Base-by-base conservation (phyloP, 2,329 filamentous ascomycete genomes). In the Pseudogymnoascus verrucosus region DNA sequence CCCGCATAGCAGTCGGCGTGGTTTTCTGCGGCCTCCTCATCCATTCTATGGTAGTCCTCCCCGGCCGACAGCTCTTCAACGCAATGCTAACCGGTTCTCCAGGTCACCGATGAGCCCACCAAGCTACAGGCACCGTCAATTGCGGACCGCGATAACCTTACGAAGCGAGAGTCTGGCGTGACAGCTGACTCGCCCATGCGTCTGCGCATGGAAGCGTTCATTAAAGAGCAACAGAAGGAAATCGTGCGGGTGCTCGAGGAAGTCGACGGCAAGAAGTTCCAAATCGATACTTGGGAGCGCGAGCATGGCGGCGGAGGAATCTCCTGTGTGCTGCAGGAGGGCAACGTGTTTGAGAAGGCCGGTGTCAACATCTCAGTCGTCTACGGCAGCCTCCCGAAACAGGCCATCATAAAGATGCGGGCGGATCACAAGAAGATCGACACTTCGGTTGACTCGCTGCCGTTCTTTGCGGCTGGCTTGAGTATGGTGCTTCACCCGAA, bases 261-360 rank as follows among this genome's bases (percentile, higher is more conserved):
- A 70, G 81, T 98, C 47, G 95, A 98, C 73, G 93, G 91, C 64
- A 86, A 84, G 67, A 83, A 85, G 68, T 99, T 99, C 79, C 84
- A 84, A 65, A 80, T 86, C 65, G 95, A 99, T 78, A 88, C 89
- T 68, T 99, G 95, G 95, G 83, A 86, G 66, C 87, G 95, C 61
- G 88, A 90, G 64, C 88, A 92, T 73, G 95, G 95, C 62, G 95
- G 95, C 44, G 95, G 95, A 63, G 95, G 95, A 68, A 93, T 93
- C 70, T 96, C 91, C 14, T 96, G 93, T 76, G 93, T 99, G 40
- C 81, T 99, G 16, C 95, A 99, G 76, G 92, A 97, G 68, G 93
- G 95, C 69, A 93, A 96, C 67, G 91, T 97, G 61, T 99, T 99
- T 72, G 95, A 99, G 76, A 99, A 99, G 78, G 95, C 90, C 51